Base-by-base conservation (phyloP, 2,329 filamentous ascomycete species). In the Cytospora leucostoma region DNA sequence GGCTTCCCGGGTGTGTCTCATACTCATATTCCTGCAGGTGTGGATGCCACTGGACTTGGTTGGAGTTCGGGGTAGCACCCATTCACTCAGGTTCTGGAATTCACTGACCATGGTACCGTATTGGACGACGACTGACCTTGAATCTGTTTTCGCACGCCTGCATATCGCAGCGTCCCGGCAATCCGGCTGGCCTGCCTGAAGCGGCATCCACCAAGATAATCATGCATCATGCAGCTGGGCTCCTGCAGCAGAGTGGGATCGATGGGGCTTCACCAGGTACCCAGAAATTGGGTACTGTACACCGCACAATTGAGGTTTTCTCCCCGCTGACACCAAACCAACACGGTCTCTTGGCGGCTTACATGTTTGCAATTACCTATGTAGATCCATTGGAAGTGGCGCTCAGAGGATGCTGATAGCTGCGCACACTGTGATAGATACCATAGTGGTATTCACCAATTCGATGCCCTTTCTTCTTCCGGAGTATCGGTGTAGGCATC, bases 211-310 rank as follows among this genome's bases (percentile, higher is more conserved):
- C 27, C 27, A 27, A 27, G 27, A 52, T 40, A 52, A 51, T 52
- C 35, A 51, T 62, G 40, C 56, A 62, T 56, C 11, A 27, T 27
- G 27, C 27, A 27, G 27, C 27, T 27, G 27, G 27, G 27, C 38
- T 51, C 40, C 53, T 61, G 52, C 59, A 49, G 27, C 51, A 33
- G n/a, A 50, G 50, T 51, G 55, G 59, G 59, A 40, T 38, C 35
- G 17, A 51, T 47, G 4, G 12, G 10, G 11, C 8, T 10, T 19
- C 2, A 27, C 27, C 27, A 3, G 27, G 27, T 27, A 2, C 27
- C 27, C 27, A 27, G 27, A 2, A 27, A 27, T 27, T 27, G 27
- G 27, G 27, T 27, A 27, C 27, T 27, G 27, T 27, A 27, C 27
- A 21, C 44, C 44, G 44, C 8, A 47, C n/a, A 21, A 47, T 21